Base-by-base conservation (phyloP, 345 rosid genomes). In the Eucalyptus erythrocorys region DNA sequence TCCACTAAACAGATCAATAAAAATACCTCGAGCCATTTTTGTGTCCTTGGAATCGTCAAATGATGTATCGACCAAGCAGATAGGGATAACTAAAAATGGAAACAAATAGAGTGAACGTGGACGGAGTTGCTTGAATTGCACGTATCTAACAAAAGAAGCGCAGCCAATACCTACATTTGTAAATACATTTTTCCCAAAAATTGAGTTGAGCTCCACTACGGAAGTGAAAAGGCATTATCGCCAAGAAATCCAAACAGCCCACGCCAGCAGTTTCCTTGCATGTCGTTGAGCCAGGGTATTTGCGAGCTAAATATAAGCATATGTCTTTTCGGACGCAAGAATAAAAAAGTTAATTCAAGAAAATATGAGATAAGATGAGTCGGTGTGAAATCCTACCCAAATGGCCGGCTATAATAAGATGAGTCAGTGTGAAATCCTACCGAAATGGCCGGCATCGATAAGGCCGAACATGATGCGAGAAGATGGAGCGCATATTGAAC, bases 201-300 rank as follows among this genome's bases (percentile, higher is more conserved):
- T 66, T 66, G 21, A 32, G 42, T 16, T 10, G 5, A 66, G 42
- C 79, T 32, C 79, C 79, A 32, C 79, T 66, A 2, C 6, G 42
- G 79, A 66, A 66, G 79, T 66, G 5, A 66, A 1, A 0, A 16
- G 11, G 9, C 9, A 66, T 0, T 15, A 19, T 32, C 6, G 42
- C 22, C 79, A 66, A 66, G 12, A 14, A 14, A 14, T 2, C 21
- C 40, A 64, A 64, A 64, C 32, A 13, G 17, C 4, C 4, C 19
- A 13, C 3, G 5, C 10, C 71, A 5, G 0, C 3, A 8, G 3
- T 4, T 0, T 7, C 10, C 8, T 7, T 8, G 40, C 0, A 11
- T 59, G 13, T 24, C 7, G 27, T 26, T 26, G 2, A 59, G n/a
- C 21, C 21, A 8, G 11, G 21, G 40, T 4, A 15, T 7, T 66